Conservation (phyloP, 1,284 basidiomycete species). For the Fistulinella cinereoalba region DNA sequence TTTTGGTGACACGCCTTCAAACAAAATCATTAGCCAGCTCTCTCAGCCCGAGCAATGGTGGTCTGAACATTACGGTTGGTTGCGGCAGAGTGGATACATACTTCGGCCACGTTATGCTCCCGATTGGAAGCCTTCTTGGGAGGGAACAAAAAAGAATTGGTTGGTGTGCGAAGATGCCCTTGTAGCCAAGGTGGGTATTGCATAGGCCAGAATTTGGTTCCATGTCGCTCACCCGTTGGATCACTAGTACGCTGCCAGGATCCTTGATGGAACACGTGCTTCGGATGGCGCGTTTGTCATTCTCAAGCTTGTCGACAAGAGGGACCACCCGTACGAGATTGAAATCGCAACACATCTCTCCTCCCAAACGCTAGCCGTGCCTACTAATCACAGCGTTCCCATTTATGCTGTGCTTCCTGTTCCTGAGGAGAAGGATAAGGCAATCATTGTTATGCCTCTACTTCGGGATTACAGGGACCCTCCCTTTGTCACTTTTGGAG, state of each 20-base stretch:
- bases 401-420: conserved; percentile 29
- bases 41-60: conserved; percentile 24
- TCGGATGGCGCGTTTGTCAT: conserved; percentile 29
- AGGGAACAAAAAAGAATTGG: conserved; percentile 11
- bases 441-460: conserved; percentile 34
- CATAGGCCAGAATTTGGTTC: not conserved
- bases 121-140: conserved; percentile 39
- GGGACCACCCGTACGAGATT: conserved; percentile 23
- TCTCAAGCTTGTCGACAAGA: conserved; percentile 29
- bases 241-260: conserved; percentile 9
- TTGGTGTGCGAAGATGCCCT: conserved; percentile 27
- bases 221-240: not conserved
- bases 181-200: not conserved
- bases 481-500: conserved; percentile 33
- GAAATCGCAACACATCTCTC: conserved; percentile 26
- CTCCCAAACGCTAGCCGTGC: conserved; percentile 9
- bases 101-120: conserved; percentile 37
- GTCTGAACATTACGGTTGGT: conserved; percentile 31
- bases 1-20: no score
- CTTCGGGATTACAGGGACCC: conserved; percentile 23
- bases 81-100: conserved; percentile 34
- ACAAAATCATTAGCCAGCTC: conserved; percentile 2
- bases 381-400: conserved; percentile 36
- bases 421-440: conserved; percentile 11
- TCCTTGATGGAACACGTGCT: conserved; percentile 34